phyloP scores from a whole-genome alignment of 768 basidiomycete species.

The Lactarius sanguifluus region DNA sequence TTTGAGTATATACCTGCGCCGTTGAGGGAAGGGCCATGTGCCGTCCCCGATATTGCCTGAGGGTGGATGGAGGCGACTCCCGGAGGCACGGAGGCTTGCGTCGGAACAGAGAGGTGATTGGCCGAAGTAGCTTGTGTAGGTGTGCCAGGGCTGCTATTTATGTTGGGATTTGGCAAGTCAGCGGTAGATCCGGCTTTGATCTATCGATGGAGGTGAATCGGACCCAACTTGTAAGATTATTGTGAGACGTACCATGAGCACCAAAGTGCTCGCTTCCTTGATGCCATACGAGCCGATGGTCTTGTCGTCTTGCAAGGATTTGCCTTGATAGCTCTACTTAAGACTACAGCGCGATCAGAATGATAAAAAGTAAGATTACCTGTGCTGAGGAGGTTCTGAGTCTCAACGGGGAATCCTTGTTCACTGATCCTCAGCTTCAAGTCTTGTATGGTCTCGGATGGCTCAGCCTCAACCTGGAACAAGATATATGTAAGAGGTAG shows the following conservation, averaged over 20 bases:
- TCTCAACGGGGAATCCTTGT: slow-evolving; percentile 69
- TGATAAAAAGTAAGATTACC: slow-evolving; percentile 48
- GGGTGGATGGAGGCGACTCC: slow-evolving; percentile 37
- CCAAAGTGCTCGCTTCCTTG: slow-evolving; percentile 97
- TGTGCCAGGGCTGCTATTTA: background rate
- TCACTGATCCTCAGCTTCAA: slow-evolving; percentile 82
- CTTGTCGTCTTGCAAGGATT: slow-evolving; percentile 85
- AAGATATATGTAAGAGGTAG: background rate
- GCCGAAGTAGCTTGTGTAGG: slow-evolving; percentile 30
- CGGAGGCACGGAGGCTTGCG: slow-evolving; percentile 34
- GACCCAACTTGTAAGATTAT: slow-evolving; percentile 63
- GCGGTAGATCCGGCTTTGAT: slow-evolving; percentile 49
- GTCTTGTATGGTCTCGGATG: slow-evolving; percentile 66
- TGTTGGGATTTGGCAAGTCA: slow-evolving; percentile 32
- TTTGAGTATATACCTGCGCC: slow-evolving; percentile 63
- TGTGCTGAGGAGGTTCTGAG: slow-evolving; percentile 93
- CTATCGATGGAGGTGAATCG: slow-evolving; percentile 36
- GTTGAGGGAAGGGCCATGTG: slow-evolving; percentile 38
- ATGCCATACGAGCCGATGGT: slow-evolving; percentile 84
- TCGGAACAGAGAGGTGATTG: slow-evolving; percentile 30
- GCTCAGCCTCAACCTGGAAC: slow-evolving; percentile 72
- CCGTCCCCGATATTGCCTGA: slow-evolving; percentile 31
- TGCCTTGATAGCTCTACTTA: slow-evolving; percentile 53
- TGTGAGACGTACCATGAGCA: slow-evolving; percentile 77
- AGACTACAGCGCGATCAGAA: slow-evolving; percentile 20